These are phyloP conservation scores for Helicocarpus griseus DNA, from an alignment of 2,329 filamentous ascomycete genomes.

Conservation along the genomic window DNA sequence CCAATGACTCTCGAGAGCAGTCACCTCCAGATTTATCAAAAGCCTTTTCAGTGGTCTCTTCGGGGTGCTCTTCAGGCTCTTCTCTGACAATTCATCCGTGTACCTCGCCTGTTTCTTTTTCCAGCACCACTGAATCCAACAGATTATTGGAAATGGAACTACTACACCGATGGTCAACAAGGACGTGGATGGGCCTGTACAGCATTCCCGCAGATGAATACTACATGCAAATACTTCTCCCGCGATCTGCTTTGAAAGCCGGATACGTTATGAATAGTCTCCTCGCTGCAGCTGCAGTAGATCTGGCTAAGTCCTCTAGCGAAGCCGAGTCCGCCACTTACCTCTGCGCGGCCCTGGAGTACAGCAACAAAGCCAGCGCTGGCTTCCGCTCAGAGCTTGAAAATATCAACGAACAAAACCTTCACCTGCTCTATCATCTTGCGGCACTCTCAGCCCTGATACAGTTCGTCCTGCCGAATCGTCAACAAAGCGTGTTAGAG, in stretches of 20 bases:
- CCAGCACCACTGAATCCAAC: conserved; percentile 9
- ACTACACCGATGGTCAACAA: conserved; percentile 37
- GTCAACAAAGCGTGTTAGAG: conserved; percentile 14
- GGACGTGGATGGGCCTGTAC: conserved; percentile 23
- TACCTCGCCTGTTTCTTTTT: conserved; percentile 1
- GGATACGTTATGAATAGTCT: conserved; percentile 33
- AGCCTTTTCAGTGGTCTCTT: not conserved
- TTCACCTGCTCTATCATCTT: conserved; percentile 21
- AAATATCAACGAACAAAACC: conserved; percentile 21
- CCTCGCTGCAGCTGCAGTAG: conserved; percentile 26
- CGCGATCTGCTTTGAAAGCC: conserved; percentile 28
- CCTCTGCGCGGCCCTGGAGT: conserved; percentile 24
- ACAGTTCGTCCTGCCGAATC: conserved; percentile 20
- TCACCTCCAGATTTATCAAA: not conserved
- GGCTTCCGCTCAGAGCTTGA: conserved; percentile 23
- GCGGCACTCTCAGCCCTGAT: conserved; percentile 21
- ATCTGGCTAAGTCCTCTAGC: conserved; percentile 19
- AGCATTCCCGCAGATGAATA: conserved; percentile 27
- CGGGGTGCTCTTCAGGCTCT: not conserved
- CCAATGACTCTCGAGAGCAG: not conserved
- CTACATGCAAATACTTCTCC: conserved; percentile 26
- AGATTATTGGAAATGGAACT: conserved; percentile 34
- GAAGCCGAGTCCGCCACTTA: conserved; percentile 16
- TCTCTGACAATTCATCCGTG: not conserved
- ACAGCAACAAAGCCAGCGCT: conserved; percentile 24